These are phyloP conservation scores for Fusarium compactum DNA, from an alignment of 2,329 filamentous ascomycete genomes.

Conservation along the genomic window DNA sequence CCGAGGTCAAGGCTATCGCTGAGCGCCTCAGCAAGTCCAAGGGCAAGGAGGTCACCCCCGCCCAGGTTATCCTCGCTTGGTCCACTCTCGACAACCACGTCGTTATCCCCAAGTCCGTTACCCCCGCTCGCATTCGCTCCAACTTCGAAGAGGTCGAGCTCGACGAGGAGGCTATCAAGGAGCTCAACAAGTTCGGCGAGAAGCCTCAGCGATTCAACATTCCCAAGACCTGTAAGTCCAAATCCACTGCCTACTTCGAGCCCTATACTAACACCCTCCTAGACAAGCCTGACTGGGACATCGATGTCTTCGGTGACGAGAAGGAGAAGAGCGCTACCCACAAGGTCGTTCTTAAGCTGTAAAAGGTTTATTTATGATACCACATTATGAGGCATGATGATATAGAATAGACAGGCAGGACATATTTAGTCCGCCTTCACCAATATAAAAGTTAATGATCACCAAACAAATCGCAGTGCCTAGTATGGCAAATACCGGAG, in stretches of 20 bases:
- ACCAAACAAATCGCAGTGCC: background rate
- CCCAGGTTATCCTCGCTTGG: slow-evolving; percentile 69
- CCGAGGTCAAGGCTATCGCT: slow-evolving; percentile 67
- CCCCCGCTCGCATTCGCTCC: slow-evolving; percentile 72
- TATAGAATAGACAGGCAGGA: slow-evolving; percentile 24
- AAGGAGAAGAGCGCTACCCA: slow-evolving; percentile 63
- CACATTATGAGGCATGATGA: slow-evolving; percentile 32
- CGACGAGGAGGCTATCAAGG: slow-evolving; percentile 67
- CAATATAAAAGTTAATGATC: slow-evolving; percentile 30
- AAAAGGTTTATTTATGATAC: slow-evolving; percentile 36
- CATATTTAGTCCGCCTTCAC: background rate
- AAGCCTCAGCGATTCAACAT: slow-evolving; percentile 60
- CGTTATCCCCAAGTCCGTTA: slow-evolving; percentile 83
- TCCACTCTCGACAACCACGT: slow-evolving; percentile 69
- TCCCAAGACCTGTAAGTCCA: slow-evolving; percentile 56
- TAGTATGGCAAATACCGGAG: background rate
- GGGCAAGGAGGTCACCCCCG: slow-evolving; percentile 56
- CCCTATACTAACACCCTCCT: slow-evolving; percentile 11
- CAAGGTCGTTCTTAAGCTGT: slow-evolving; percentile 58
- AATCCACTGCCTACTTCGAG: background rate
- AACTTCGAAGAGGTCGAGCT: slow-evolving; percentile 79
- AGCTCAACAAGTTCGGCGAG: slow-evolving; percentile 72
- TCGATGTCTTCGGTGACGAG: slow-evolving; percentile 67
- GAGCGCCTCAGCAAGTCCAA: slow-evolving; percentile 55
- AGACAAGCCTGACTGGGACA: slow-evolving; percentile 67